A percentile compares a stretch with the other conserved stretches of the same genome.
Evolutionary conservation across 139 green algal genomes (phyloP).

Genomic region (Micractinium sp.): DNA sequence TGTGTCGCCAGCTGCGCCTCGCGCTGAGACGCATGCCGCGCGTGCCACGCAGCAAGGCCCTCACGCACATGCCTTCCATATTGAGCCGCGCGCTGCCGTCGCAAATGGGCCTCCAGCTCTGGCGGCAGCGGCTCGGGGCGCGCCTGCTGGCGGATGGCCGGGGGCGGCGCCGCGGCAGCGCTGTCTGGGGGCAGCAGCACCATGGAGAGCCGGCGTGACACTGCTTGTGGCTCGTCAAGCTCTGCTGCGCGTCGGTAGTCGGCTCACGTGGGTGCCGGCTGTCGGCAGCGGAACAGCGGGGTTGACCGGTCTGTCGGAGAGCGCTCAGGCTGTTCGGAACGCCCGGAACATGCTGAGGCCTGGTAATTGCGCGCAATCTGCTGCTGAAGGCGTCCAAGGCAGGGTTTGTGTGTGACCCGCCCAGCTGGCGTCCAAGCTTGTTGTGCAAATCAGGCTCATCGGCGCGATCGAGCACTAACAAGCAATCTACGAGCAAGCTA

Average conservation of each 20-base stretch:
- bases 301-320: too few species aligned
- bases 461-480: too few species aligned
- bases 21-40: background rate
- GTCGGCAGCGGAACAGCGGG: too few species aligned
- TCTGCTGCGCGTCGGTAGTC: background rate
- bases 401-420: too few species aligned
- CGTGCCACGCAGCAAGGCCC: background rate
- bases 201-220: background rate
- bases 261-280: too few species aligned
- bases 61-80: slow-evolving; percentile 17
- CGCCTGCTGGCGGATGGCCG: background rate
- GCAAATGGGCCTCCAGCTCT: slow-evolving; percentile 21
- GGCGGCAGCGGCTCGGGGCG: background rate
- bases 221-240: background rate
- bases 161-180: background rate
- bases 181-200: background rate
- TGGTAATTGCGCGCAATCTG: too few species aligned
- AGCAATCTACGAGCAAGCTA: too few species aligned
- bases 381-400: too few species aligned
- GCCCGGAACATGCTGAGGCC: too few species aligned
- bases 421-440: too few species aligned
- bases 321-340: too few species aligned
- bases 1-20: background rate
- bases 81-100: slow-evolving; percentile 3
- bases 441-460: too few species aligned